Percentiles rank a stretch among this genome's conserved stretches.
These are phyloP conservation scores for Plasmodium adleri DNA, from an alignment of 169 alveolate genomes.

Conservation along the genomic window DNA sequence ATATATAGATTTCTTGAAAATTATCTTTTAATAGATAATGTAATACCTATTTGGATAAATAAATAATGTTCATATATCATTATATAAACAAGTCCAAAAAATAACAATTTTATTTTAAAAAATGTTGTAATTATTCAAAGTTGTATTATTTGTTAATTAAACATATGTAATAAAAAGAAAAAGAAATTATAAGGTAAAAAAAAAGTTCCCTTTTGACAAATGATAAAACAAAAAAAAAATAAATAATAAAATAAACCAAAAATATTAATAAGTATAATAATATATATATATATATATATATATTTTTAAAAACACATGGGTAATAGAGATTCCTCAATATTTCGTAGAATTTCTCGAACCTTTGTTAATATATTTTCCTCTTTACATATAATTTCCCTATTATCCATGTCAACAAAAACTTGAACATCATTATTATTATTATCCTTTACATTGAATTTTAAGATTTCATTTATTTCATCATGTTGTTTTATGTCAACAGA, in stretches of 20 bases:
- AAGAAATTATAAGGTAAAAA: no score
- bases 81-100: no score
- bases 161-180: no score
- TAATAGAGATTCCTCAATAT: conserved; percentile 52
- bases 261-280: background rate
- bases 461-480: conserved; percentile 60
- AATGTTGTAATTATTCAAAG: no score
- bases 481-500: conserved; percentile 3
- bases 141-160: no score
- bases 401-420: conserved; percentile 70
- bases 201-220: no score
- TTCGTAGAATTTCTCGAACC: conserved; percentile 57
- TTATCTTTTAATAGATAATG: no score
- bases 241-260: background rate
- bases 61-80: no score
- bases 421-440: conserved; percentile 32
- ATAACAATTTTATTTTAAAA: no score
- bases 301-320: conserved; percentile 62
- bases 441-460: conserved; percentile 49
- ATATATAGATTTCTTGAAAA: no score
- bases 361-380: conserved; percentile 35
- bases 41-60: no score
- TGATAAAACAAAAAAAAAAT: background rate
- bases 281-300: conserved; percentile 7
- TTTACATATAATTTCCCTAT: conserved; percentile 61